These are phyloP conservation scores for Gonapodya prolifera DNA, from an alignment of 192 early-diverging fungal species.

Conservation along the genomic window DNA sequence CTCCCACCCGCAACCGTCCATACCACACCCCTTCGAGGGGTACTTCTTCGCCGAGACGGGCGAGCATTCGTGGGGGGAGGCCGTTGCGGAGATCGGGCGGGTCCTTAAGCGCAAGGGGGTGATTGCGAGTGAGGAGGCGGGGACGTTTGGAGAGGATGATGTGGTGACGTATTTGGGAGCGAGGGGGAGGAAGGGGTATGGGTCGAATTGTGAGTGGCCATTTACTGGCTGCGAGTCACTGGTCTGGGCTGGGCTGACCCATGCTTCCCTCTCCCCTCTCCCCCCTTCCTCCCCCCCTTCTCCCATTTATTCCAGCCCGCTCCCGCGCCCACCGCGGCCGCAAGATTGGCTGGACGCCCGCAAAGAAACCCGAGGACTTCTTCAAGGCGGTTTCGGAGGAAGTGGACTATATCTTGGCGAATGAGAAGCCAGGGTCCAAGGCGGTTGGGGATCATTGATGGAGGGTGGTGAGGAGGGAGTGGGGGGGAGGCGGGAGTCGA, in stretches of 20 bases:
- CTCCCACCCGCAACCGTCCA: neutral
- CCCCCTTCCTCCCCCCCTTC: neutral
- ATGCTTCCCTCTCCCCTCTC: no score
- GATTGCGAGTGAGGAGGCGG: neutral
- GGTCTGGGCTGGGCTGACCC: no score
- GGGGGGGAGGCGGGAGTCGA: no score
- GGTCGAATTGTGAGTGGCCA: neutral
- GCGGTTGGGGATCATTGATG: no score
- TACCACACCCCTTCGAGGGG: neutral
- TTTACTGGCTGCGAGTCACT: no score
- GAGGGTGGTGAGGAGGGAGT: no score
- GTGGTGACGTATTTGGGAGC: neutral
- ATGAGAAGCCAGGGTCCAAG: neutral
- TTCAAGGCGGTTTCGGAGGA: neutral
- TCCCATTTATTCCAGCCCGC: neutral
- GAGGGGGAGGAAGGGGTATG: neutral
- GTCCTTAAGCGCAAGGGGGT: neutral
- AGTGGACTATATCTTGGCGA: neutral
- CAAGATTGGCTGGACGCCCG: neutral
- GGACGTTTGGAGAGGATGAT: neutral
- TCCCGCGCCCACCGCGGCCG: neutral
- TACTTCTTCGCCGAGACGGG: neutral
- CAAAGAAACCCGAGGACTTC: neutral
- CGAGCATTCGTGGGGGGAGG: neutral
- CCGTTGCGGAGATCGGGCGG: neutral